phyloP scores from a whole-genome alignment of 2,329 filamentous ascomycete genomes.

The Ceratocystis colombiana region DNA sequence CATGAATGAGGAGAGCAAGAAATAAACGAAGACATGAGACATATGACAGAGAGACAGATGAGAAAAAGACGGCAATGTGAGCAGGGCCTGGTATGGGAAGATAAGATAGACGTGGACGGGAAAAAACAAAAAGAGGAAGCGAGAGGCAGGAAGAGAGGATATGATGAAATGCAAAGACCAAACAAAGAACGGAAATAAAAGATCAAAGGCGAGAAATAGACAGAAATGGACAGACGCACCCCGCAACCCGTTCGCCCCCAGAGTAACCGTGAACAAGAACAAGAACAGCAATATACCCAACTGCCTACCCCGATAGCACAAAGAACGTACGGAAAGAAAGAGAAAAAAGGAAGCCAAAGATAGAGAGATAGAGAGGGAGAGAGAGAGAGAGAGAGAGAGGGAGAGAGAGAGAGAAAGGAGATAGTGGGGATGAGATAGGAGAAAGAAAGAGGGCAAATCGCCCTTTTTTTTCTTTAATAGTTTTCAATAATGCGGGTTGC shows the following conservation, averaged over 20 bases:
- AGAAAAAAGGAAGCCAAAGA: neutral
- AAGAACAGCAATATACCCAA: slow-evolving; percentile 18
- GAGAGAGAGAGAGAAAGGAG: neutral
- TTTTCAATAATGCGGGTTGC: slow-evolving; percentile 20
- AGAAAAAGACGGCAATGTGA: neutral
- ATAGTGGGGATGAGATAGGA: too few species aligned
- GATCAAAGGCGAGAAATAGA: slow-evolving; percentile 6
- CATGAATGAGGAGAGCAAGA: slow-evolving; percentile 8
- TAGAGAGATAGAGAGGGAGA: too few species aligned
- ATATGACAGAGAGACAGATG: too few species aligned
- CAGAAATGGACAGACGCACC: slow-evolving; percentile 11
- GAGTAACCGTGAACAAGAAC: slow-evolving; percentile 17
- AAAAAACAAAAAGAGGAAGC: too few species aligned
- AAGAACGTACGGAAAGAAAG: neutral
- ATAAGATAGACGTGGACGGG: neutral
- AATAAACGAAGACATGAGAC: slow-evolving; percentile 6
- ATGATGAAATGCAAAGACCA: neutral
- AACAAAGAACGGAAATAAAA: slow-evolving; percentile 14
- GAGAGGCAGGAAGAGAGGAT: slow-evolving; percentile 1
- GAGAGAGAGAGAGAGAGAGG: neutral
- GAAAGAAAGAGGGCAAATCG: too few species aligned
- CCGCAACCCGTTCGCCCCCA: slow-evolving; percentile 14
- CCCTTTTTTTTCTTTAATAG: neutral
- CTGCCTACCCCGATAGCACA: slow-evolving; percentile 17
- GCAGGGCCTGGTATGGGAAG: slow-evolving; percentile 5